A percentile compares a stretch with the other conserved stretches of the same genome.
phyloP scores from a whole-genome alignment of 2,329 filamentous ascomycete genomes.

The Paraphaeosphaeria minitans region DNA sequence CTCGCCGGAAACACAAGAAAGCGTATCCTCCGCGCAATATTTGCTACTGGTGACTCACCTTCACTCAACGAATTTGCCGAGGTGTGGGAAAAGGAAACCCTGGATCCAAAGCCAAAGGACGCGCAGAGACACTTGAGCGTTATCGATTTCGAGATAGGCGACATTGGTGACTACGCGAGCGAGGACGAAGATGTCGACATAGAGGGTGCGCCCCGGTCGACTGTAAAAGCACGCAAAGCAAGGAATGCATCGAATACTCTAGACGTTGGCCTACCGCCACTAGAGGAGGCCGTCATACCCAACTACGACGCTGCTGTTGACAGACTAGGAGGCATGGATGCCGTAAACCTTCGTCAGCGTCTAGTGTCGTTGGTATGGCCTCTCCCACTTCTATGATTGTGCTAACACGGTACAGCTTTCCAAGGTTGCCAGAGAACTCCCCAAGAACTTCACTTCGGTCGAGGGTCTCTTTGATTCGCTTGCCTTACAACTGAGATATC shows the following conservation, averaged over 20 bases:
- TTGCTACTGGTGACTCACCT: conserved; percentile 66
- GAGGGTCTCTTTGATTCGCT: conserved; percentile 65
- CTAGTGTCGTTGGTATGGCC: conserved; percentile 62
- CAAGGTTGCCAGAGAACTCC: conserved; percentile 42
- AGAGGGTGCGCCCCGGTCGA: conserved; percentile 23
- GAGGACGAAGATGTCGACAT: conserved; percentile 38
- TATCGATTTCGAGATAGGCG: conserved; percentile 58
- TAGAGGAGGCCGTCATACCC: conserved; percentile 15
- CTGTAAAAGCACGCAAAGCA: conserved; percentile 4
- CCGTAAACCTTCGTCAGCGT: conserved; percentile 66
- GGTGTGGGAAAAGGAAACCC: conserved; percentile 70
- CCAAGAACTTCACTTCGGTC: conserved; percentile 56
- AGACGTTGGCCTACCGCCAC: conserved; percentile 10
- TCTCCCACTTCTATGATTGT: neutral
- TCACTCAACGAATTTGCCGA: conserved; percentile 63
- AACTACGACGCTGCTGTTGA: conserved; percentile 27
- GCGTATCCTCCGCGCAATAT: conserved; percentile 68
- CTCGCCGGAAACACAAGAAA: conserved; percentile 49
- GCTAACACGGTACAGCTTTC: conserved; percentile 42
- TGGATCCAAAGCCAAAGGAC: conserved; percentile 49
- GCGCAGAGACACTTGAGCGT: conserved; percentile 65
- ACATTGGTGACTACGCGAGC: conserved; percentile 61
- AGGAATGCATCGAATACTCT: conserved; percentile 10
- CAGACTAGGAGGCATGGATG: conserved; percentile 54
- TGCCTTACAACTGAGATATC: conserved; percentile 51